A percentile compares a stretch with the other conserved stretches of the same genome.
phyloP scores from a whole-genome alignment of 1,284 basidiomycete genomes.

The Puccinia coronata region DNA sequence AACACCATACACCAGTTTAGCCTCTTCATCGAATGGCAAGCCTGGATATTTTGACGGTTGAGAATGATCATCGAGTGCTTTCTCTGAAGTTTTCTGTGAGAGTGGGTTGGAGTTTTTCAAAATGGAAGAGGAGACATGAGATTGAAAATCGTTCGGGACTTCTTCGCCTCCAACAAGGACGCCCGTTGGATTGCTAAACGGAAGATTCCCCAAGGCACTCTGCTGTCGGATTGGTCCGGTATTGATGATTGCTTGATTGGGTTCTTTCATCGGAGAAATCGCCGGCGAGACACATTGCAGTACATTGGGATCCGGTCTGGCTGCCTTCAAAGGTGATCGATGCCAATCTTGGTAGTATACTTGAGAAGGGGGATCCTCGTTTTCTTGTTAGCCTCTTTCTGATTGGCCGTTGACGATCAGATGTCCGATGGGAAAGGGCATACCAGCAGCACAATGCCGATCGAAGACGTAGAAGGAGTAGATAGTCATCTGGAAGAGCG shows the following conservation, averaged over 20 bases:
- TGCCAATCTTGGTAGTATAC: constrained; percentile 51
- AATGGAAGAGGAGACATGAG: neutral
- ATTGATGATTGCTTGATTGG: neutral
- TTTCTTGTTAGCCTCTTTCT: neutral
- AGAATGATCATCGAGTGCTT: neutral
- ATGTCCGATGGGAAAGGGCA: neutral
- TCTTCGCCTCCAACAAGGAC: constrained; percentile 37
- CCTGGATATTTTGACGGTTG: constrained; percentile 55
- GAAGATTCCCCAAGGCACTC: constrained; percentile 20
- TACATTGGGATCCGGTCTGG: constrained; percentile 34
- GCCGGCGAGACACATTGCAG: constrained; percentile 42
- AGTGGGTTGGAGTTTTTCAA: constrained; percentile 7
- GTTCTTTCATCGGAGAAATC: constrained; percentile 20
- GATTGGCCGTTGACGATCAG: neutral
- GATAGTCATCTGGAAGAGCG: constrained; percentile 27
- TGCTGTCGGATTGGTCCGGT: constrained; percentile 21
- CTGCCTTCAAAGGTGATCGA: constrained; percentile 36
- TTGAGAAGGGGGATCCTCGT: neutral
- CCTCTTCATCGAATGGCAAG: constrained; percentile 92
- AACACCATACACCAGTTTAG: constrained; percentile 95
- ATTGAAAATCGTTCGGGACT: neutral
- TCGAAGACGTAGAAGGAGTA: constrained; percentile 49
- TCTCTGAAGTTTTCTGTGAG: neutral
- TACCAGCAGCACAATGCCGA: constrained; percentile 43
- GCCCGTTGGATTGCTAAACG: constrained; percentile 24